Evolutionary conservation across 257 asterid species (phyloP).

Genomic region (Coffea eugenioides): DNA sequence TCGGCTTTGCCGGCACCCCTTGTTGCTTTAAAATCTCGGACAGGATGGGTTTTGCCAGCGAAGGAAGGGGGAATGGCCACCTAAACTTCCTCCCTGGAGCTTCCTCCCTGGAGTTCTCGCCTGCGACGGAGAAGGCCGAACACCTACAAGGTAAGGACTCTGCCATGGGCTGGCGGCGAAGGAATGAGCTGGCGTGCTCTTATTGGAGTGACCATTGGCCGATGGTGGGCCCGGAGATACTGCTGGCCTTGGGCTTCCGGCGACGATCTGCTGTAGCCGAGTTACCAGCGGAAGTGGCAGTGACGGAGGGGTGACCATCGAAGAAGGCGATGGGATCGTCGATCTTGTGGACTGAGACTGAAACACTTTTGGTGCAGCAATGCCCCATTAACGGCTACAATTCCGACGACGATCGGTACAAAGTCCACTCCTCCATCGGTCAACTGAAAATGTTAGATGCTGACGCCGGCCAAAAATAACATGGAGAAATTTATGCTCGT

Average conservation of each 20-base stretch:
- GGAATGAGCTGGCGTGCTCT: conserved; percentile 64
- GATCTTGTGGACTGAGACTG: conserved; percentile 20
- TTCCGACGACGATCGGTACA: too few species aligned
- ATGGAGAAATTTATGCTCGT: conserved; percentile 1
- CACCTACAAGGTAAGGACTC: conserved; percentile 94
- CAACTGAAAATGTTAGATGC: too few species aligned
- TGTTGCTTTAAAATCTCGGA: conserved; percentile 74
- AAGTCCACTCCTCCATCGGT: too few species aligned
- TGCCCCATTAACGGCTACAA: too few species aligned
- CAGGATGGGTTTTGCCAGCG: conserved; percentile 97
- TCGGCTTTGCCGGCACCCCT: conserved; percentile 40
- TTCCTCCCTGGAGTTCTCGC: conserved; percentile 57
- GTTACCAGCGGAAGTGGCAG: conserved; percentile 24
- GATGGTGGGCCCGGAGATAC: conserved; percentile 36
- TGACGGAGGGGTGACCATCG: conserved; percentile 3
- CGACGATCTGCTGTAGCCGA: conserved; percentile 34
- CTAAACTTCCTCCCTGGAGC: conserved; percentile 89
- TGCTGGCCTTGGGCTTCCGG: conserved; percentile 27
- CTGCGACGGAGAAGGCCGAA: conserved; percentile 60
- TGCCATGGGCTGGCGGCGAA: conserved; percentile 86
- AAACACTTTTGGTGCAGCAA: too few species aligned
- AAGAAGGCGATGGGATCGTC: neutral
- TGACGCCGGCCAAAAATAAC: too few species aligned
- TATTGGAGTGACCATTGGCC: conserved; percentile 49
- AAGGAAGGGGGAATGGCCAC: conserved; percentile 99